Conservation (phyloP, 164 flowering plant species). For the Magnolia officinalis region DNA sequence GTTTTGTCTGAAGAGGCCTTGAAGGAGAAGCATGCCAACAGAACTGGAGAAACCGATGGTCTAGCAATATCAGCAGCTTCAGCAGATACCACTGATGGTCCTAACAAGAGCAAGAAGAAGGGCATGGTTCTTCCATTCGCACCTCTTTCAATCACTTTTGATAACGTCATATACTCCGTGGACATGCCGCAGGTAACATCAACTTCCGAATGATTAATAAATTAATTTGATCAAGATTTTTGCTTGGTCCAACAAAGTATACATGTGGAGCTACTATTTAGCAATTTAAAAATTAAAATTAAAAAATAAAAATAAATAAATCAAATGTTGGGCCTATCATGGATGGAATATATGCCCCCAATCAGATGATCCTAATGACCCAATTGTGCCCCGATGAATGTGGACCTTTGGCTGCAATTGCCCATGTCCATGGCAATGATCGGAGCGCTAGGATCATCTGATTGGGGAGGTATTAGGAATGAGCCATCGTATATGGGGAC, state of each 20-base stretch:
- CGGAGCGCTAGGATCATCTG: too few relatives aligned
- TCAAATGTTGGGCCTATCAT: too few relatives aligned
- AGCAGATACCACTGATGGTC: slow-evolving; percentile 1
- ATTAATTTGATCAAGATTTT: too few relatives aligned
- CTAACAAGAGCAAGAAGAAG: slow-evolving; percentile 21
- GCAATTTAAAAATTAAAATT: too few relatives aligned
- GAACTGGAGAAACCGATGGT: not conserved
- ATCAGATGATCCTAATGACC: not conserved
- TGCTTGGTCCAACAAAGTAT: not conserved
- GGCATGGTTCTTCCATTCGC: slow-evolving; percentile 53
- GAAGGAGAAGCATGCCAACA: not conserved
- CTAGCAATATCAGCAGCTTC: not conserved
- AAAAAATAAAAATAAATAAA: too few relatives aligned
- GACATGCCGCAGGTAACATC: slow-evolving; percentile 49
- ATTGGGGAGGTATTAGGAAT: too few relatives aligned
- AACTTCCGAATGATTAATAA: not conserved
- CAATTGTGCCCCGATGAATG: not conserved
- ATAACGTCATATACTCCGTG: slow-evolving; percentile 38
- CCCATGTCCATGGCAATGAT: not conserved
- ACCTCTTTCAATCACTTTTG: slow-evolving; percentile 44
- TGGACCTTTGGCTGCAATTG: not conserved
- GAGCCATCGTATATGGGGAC: too few relatives aligned
- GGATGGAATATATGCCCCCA: too few relatives aligned
- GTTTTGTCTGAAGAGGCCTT: not conserved
- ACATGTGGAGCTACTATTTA: not conserved